Evolutionary conservation across 805 yeast genomes (phyloP), one percentile per base, ranked within the genome.

Genomic region (Saturnispora zaruensis): DNA sequence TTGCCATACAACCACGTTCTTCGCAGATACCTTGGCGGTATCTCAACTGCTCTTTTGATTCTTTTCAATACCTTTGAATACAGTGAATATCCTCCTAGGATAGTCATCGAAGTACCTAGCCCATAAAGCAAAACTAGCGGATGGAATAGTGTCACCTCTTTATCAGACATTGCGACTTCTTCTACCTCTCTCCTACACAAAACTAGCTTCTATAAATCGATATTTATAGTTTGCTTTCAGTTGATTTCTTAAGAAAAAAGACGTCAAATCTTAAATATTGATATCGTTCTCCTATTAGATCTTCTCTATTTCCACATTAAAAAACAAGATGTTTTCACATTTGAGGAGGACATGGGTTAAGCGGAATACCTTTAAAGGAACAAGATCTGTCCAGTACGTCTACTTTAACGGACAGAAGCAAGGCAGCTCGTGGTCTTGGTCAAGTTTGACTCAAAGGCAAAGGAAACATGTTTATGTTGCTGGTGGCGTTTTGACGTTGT

Each of bases 1-100:
- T 74, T 74, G 0, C 98, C 98, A 34, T 71, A 69, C 5, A 82
- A 54, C 58, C 75, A 74, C 30, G 74, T 64, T 11, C 62, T 66
- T 14, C 73, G 69, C 52, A 79, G 74, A 38, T 67, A 65, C 3
- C 58, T 46, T 16, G 60, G 57, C 1, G 87, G 87, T n/a, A 84
- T 72, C 21, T 73, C 73, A 11, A 62, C 52, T 0, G 78, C 75
- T 16, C 69, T 70, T 11, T 77, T 72, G 32, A 79, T 71, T 48
- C 86, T 74, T 44, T 69, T 66, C n/a, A 83, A 57, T 52, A 66
- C 72, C 40, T 70, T 56, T 20, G 69, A 63, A 62, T 77, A 84
- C 2, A 77, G 57, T 40, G 65, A 60, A 50, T 68, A 70, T 1
- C 75, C 65, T 6, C 76, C 70, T 2, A 79, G 47, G 1, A 75